Percentiles rank a stretch among this genome's conserved stretches.
phyloP scores from a whole-genome alignment of 2,329 filamentous ascomycete genomes.

The Madurella fahalii region DNA sequence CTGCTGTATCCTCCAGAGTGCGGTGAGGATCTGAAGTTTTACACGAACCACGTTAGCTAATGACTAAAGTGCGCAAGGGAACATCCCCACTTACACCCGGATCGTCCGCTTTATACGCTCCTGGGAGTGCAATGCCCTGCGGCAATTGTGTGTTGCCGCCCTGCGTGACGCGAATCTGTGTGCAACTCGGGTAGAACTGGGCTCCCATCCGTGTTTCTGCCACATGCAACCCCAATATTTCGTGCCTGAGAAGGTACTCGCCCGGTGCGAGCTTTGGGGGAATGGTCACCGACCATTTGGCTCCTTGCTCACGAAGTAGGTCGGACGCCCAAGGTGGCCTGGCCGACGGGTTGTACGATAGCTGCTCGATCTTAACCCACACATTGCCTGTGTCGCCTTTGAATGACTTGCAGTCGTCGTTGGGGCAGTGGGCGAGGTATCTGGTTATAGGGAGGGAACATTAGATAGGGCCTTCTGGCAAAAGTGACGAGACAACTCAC shows the following conservation, averaged over 20 bases:
- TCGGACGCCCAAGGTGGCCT: slow-evolving; percentile 34
- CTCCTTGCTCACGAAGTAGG: slow-evolving; percentile 32
- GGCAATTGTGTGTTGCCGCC: slow-evolving; percentile 17
- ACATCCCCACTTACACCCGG: slow-evolving; percentile 6
- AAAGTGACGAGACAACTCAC: slow-evolving; percentile 2
- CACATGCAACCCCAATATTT: slow-evolving; percentile 42
- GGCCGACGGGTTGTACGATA: slow-evolving; percentile 30
- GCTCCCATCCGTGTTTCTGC: slow-evolving; percentile 36
- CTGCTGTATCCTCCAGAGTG: slow-evolving; percentile 20
- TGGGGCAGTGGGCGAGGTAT: slow-evolving; percentile 35
- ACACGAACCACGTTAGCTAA: background rate
- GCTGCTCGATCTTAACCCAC: slow-evolving; percentile 38
- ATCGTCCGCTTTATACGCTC: slow-evolving; percentile 20
- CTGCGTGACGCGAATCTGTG: slow-evolving; percentile 18
- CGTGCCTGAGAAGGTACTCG: slow-evolving; percentile 43
- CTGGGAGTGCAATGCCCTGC: slow-evolving; percentile 18
- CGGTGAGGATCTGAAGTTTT: slow-evolving; percentile 11
- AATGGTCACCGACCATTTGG: slow-evolving; percentile 32
- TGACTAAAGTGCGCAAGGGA: too few species aligned
- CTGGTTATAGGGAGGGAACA: slow-evolving; percentile 1
- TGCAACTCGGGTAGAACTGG: slow-evolving; percentile 43
- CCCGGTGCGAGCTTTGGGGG: slow-evolving; percentile 28
- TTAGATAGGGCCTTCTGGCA: too few species aligned
- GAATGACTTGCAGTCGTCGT: slow-evolving; percentile 30
- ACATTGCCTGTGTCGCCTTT: slow-evolving; percentile 32